These are phyloP conservation scores for Phytophthora pini DNA, from an alignment of 352 stramenopile species.

Conservation along the genomic window DNA sequence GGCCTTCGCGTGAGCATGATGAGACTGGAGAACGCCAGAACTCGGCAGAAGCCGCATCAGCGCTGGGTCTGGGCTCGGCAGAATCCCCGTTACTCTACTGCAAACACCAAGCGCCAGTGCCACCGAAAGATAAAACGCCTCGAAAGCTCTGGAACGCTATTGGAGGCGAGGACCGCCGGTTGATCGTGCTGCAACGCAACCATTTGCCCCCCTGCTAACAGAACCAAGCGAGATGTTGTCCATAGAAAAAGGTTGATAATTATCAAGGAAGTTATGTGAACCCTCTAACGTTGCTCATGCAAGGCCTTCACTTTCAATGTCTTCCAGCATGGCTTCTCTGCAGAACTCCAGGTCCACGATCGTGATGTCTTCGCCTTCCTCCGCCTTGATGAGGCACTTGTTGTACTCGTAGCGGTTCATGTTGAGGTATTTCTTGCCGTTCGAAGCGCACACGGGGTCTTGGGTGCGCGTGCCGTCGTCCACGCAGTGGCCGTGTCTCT, in stretches of 20 bases:
- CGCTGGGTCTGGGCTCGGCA: constrained; percentile 19
- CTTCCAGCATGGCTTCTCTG: constrained; percentile 36
- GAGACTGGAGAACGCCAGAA: constrained; percentile 15
- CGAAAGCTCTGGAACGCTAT: constrained; percentile 83
- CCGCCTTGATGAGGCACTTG: constrained; percentile 46
- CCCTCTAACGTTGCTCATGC: background rate
- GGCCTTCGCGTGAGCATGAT: background rate
- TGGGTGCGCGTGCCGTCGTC: constrained; percentile 50
- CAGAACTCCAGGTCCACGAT: constrained; percentile 51
- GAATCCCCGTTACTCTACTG: constrained; percentile 52
- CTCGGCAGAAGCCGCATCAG: constrained; percentile 2
- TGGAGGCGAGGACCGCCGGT: constrained; percentile 71
- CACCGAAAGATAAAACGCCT: constrained; percentile 64
- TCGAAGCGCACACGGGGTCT: constrained; percentile 52
- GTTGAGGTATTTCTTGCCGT: constrained; percentile 62
- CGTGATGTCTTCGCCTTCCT: constrained; percentile 36
- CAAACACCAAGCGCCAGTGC: constrained; percentile 63
- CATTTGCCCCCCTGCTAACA: constrained; percentile 39
- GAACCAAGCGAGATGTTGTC: background rate
- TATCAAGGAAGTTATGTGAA: constrained; percentile 4
- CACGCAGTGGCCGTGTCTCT: constrained; percentile 32
- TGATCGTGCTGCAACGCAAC: constrained; percentile 74
- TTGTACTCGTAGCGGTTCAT: constrained; percentile 58
- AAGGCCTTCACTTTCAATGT: constrained; percentile 32
- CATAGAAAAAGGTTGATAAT: constrained; percentile 5